A percentile compares a stretch with the other conserved stretches of the same genome.
These are phyloP conservation scores for Venturia carpophila DNA, from an alignment of 2,329 filamentous ascomycete species.

Conservation along the genomic window DNA sequence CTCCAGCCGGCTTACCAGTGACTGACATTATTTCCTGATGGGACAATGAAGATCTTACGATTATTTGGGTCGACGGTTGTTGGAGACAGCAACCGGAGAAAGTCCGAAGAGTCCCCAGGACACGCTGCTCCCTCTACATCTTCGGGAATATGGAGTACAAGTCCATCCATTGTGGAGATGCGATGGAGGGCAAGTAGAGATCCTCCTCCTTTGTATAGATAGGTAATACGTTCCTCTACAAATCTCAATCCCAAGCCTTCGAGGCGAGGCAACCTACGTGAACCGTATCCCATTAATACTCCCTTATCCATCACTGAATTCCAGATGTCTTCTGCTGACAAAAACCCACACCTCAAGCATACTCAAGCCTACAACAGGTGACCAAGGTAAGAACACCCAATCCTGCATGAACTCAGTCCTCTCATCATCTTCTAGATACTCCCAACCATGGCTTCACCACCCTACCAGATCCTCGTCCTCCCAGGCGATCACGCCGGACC, in stretches of 20 bases:
- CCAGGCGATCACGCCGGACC: constrained; percentile 43
- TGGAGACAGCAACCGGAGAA: background rate
- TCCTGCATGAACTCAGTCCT: background rate
- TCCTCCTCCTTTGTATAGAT: background rate
- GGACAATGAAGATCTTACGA: background rate
- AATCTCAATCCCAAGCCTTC: background rate
- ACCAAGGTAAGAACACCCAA: background rate
- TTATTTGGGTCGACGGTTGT: background rate
- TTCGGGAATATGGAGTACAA: background rate
- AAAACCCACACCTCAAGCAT: background rate
- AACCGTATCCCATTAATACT: background rate
- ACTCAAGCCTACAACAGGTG: background rate
- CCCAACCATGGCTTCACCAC: constrained; percentile 1
- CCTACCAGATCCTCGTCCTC: constrained; percentile 36
- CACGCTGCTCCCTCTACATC: background rate
- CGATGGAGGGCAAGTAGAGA: background rate
- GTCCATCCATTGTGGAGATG: background rate
- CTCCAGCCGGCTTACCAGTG: background rate
- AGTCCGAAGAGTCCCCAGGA: background rate
- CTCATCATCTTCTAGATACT: background rate
- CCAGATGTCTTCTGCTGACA: background rate
- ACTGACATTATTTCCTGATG: background rate
- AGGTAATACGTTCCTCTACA: background rate
- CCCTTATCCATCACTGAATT: background rate
- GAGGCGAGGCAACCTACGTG: background rate